Evolutionary conservation across 257 asterid genomes (phyloP).

Genomic region (Solanum chiquidenum): DNA sequence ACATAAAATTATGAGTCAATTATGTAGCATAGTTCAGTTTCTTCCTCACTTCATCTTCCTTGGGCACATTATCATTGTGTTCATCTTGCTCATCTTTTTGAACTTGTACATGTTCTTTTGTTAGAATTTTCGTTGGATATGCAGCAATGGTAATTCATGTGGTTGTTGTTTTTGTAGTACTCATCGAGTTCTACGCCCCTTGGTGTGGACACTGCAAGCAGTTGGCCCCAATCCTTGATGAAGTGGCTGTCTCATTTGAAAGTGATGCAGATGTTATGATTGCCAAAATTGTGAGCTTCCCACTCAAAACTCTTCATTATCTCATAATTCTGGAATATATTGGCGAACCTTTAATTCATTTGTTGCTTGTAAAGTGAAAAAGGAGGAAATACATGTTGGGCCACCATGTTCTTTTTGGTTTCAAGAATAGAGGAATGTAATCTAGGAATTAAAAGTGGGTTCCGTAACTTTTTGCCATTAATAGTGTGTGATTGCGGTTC

Average conservation of each 20-base stretch:
- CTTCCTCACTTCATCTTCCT: background rate
- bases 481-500: too few species aligned
- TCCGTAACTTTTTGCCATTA: background rate
- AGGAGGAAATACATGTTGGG: background rate
- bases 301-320: background rate
- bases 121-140: background rate
- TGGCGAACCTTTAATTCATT: background rate
- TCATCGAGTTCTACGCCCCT: slow-evolving; percentile 84
- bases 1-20: background rate
- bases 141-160: background rate
- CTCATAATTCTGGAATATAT: background rate
- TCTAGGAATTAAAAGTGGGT: background rate
- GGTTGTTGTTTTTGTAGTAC: slow-evolving; percentile 31
- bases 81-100: background rate
- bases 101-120: background rate
- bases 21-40: background rate
- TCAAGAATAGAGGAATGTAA: background rate
- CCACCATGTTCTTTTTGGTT: background rate
- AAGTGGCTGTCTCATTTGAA: slow-evolving; percentile 66
- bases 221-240: slow-evolving; percentile 89
- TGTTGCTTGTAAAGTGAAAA: background rate
- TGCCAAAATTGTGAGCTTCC: slow-evolving; percentile 65
- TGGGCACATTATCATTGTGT: background rate
- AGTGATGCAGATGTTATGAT: slow-evolving; percentile 58
- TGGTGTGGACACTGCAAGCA: slow-evolving; percentile 96